Evolutionary conservation across 2,329 filamentous ascomycete species (phyloP).

Genomic region (Arthrobotrys entomopaga): DNA sequence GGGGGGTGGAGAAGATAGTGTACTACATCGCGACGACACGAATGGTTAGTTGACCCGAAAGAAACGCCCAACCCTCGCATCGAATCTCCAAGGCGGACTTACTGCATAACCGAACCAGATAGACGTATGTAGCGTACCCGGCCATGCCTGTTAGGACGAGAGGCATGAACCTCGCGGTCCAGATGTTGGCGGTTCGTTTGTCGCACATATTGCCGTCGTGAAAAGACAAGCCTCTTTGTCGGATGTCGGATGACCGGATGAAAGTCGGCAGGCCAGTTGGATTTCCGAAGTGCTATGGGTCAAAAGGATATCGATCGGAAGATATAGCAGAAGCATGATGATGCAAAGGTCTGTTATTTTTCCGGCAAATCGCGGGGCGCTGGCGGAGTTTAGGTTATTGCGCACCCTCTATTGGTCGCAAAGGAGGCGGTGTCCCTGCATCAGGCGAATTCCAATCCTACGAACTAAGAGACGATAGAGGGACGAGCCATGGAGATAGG

Average conservation of each 20-base stretch:
- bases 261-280: constrained; percentile 22
- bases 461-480: constrained; percentile 13
- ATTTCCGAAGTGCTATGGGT: constrained; percentile 22
- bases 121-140: constrained; percentile 76
- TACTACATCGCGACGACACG: constrained; percentile 25
- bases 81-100: constrained; percentile 60
- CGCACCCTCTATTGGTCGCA: constrained; percentile 12
- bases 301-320: constrained; percentile 25
- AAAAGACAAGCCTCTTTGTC: constrained; percentile 13
- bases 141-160: constrained; percentile 73
- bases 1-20: constrained; percentile 48
- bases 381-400: constrained; percentile 34
- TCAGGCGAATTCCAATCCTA: constrained; percentile 14
- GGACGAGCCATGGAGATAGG: constrained; percentile 1
- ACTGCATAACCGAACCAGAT: constrained; percentile 76
- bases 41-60: constrained; percentile 22
- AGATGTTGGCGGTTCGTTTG: constrained; percentile 59
- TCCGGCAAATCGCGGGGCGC: constrained; percentile 31
- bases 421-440: constrained; percentile 31
- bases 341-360: constrained; percentile 42
- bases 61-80: not conserved
- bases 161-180: constrained; percentile 75
- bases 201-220: constrained; percentile 39
- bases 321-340: constrained; percentile 48
- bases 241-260: constrained; percentile 17